Evolutionary conservation across 2,329 filamentous ascomycete genomes (phyloP), one percentile per base, ranked within the genome.

Genomic region (Teratosphaeria epicoccoides): DNA sequence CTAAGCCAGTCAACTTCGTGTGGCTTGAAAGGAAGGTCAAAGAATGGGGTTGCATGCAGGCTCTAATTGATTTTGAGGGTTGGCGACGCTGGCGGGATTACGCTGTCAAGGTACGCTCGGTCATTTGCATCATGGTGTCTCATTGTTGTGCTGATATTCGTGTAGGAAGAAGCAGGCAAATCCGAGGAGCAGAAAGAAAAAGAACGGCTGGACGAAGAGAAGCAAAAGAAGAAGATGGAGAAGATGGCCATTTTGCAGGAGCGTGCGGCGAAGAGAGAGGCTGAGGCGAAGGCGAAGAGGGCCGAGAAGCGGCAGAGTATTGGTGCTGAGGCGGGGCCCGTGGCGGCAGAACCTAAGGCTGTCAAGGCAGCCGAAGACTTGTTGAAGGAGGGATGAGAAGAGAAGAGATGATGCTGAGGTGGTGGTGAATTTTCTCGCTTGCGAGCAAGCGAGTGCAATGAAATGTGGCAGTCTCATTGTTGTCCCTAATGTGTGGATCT

Each of bases 1-100:
- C 93, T 55, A 65, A 95, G 88, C 93, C 93, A 20, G 91, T 98
- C 60, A 95, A 95, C 68, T 96, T 96, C 66, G 86, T 94, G 54
- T 98, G 91, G 90, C 80, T 98, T 24, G 88, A 96, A 68, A 83
- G 91, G 52, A 98, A 98, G 70, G 90, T 97, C 61, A 96, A 94
- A 72, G 93, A 98, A 76, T 98, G 93, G 93, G 93, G 93, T 52
- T 97, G 93, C 74, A 98, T 98, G 93, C 93, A 97, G 73, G 93
- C 93, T 9, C 78, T 98, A 23, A 97, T 98, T 64, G 93, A 98
- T 73, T 97, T 93, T 67, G 91, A 97, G 67, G 93, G 93, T 55
- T 98, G 93, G 93, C 82, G 90, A 51, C 88, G 88, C 69, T 98
- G 93, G 93, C 95, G 95, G 68, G 87, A 93, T 63, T 91, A 87